These are phyloP conservation scores for Paspalum vaginatum DNA, from an alignment of 176 grass and related monocot genomes.

Conservation along the genomic window DNA sequence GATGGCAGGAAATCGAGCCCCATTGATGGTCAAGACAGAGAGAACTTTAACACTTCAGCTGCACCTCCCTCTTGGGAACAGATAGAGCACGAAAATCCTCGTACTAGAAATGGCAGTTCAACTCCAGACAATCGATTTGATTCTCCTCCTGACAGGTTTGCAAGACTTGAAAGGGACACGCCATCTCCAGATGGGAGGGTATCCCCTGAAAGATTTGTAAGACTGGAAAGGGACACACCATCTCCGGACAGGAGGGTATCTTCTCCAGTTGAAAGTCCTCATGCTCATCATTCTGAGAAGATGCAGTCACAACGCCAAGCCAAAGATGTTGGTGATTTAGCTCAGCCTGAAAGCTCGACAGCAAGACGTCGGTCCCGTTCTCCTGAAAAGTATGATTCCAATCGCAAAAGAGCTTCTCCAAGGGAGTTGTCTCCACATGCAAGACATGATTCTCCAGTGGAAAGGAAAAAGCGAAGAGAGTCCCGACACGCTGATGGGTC, in stretches of 20 bases:
- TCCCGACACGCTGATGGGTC: slow-evolving; percentile 50
- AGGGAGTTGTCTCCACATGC: slow-evolving; percentile 55
- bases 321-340: slow-evolving; percentile 40
- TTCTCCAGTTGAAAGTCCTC: slow-evolving; percentile 39
- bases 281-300: slow-evolving; percentile 40
- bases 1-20: slow-evolving; percentile 46
- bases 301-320: slow-evolving; percentile 31
- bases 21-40: slow-evolving; percentile 37
- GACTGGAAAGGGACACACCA: slow-evolving; percentile 47
- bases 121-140: slow-evolving; percentile 40
- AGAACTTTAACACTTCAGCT: slow-evolving; percentile 48
- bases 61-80: slow-evolving; percentile 39
- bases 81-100: slow-evolving; percentile 40
- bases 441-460: slow-evolving; percentile 37
- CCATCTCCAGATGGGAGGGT: slow-evolving; percentile 52
- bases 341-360: slow-evolving; percentile 47
- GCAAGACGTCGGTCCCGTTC: slow-evolving; percentile 41
- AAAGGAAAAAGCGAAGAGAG: slow-evolving; percentile 42
- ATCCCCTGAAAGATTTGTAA: slow-evolving; percentile 47
- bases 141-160: slow-evolving; percentile 43
- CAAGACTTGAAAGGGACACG: slow-evolving; percentile 48
- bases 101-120: slow-evolving; percentile 43
- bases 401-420: slow-evolving; percentile 53
- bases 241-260: slow-evolving; percentile 48
- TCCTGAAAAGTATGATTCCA: slow-evolving; percentile 53